These are phyloP conservation scores for Lipomyces starkeyi DNA, from an alignment of 805 yeast genomes.

Conservation along the genomic window DNA sequence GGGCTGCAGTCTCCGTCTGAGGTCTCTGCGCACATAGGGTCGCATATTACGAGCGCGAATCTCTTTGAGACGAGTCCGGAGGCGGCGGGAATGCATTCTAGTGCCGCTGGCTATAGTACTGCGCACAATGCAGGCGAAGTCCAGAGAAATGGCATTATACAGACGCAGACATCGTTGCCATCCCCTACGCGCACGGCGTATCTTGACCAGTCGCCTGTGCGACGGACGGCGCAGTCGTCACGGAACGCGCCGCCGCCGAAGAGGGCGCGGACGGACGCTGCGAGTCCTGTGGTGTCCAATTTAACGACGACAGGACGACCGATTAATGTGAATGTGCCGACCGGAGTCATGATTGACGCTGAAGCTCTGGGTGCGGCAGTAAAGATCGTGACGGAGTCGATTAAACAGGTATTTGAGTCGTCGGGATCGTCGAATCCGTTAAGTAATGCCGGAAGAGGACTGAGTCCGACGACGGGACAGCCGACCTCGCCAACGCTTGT, in stretches of 20 bases:
- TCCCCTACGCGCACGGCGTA: background rate
- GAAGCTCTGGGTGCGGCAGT: slow-evolving; percentile 20
- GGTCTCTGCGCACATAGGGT: slow-evolving; percentile 1
- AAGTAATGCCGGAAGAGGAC: background rate
- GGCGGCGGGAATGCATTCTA: slow-evolving; percentile 2
- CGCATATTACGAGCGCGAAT: background rate
- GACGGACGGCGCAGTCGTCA: background rate
- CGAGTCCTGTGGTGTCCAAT: background rate
- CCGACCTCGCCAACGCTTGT: background rate
- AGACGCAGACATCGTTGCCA: background rate
- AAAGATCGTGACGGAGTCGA: slow-evolving; percentile 18
- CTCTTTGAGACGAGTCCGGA: slow-evolving; percentile 4
- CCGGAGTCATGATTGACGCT: slow-evolving; percentile 11
- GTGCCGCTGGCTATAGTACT: background rate
- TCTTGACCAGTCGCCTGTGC: background rate
- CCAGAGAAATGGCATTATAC: background rate
- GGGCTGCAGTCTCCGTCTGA: background rate
- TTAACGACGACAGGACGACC: background rate
- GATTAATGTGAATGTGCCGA: background rate
- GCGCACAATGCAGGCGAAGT: background rate
- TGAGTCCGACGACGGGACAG: background rate
- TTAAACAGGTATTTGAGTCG: slow-evolving; percentile 19
- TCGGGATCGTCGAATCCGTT: background rate
- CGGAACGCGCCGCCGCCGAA: slow-evolving; percentile 1
- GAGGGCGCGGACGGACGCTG: background rate